These are phyloP conservation scores for Ophiostoma sp. DNA, from an alignment of 2,329 filamentous ascomycete genomes.

Conservation along the genomic window DNA sequence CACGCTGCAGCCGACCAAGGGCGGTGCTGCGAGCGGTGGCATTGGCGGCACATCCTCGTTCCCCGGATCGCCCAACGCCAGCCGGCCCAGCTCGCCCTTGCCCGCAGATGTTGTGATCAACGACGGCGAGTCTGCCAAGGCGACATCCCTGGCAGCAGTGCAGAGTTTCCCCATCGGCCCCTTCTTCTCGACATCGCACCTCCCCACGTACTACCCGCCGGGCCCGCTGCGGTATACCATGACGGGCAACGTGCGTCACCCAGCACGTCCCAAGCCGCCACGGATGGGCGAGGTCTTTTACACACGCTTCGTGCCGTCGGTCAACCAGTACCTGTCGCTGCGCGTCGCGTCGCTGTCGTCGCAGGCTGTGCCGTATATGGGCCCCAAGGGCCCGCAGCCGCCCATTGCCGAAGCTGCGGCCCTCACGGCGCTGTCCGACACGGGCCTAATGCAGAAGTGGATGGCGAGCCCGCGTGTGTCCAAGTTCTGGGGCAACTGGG, in stretches of 20 bases:
- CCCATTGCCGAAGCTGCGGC: constrained; percentile 29
- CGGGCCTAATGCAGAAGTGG: constrained; percentile 70
- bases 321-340: constrained; percentile 82
- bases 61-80: constrained; percentile 43
- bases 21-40: constrained; percentile 22
- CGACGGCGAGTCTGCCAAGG: constrained; percentile 33
- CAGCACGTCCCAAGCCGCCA: constrained; percentile 79
- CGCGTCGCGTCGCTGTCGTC: constrained; percentile 69
- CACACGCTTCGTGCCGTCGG: constrained; percentile 73
- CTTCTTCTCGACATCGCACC: constrained; percentile 74
- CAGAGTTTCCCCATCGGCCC: constrained; percentile 45
- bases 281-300: constrained; percentile 91
- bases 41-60: constrained; percentile 34
- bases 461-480: constrained; percentile 79
- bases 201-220: constrained; percentile 88
- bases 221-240: constrained; percentile 74
- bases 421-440: constrained; percentile 47
- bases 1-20: constrained; percentile 59
- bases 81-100: constrained; percentile 2
- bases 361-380: constrained; percentile 58
- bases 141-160: constrained; percentile 2
- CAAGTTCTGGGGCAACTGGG: constrained; percentile 72
- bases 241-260: constrained; percentile 75
- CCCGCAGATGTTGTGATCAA: neutral
- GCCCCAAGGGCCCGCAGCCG: constrained; percentile 46